These are phyloP conservation scores for Erysimum cheiranthoides DNA, from an alignment of 345 rosid genomes.

Conservation along the genomic window DNA sequence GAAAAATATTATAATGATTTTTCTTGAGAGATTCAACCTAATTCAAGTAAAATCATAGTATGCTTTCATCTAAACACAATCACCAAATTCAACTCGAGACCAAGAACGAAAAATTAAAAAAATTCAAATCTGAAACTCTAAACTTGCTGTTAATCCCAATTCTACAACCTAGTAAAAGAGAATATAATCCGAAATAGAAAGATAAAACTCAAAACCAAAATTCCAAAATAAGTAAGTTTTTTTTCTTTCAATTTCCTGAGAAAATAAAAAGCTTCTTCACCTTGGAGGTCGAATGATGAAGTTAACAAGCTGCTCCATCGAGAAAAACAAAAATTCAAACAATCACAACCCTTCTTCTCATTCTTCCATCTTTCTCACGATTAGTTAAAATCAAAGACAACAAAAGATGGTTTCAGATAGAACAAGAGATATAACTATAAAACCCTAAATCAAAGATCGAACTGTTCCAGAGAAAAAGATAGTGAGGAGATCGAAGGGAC, in stretches of 20 bases:
- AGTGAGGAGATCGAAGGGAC: conserved; percentile 36
- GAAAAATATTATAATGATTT: not conserved
- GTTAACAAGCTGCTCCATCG: conserved; percentile 68
- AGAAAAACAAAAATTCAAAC: not conserved
- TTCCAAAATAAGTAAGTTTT: not conserved
- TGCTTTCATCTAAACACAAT: not conserved
- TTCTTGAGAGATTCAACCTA: conserved; percentile 11
- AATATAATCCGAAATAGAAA: not conserved
- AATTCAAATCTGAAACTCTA: conserved; percentile 26
- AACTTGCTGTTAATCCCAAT: not conserved
- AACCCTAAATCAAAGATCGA: conserved; percentile 28
- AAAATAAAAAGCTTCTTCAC: conserved; percentile 53
- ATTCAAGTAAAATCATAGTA: conserved; percentile 11
- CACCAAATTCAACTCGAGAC: conserved; percentile 14
- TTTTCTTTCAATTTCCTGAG: not conserved
- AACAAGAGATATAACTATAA: not conserved
- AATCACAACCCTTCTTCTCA: conserved; percentile 33
- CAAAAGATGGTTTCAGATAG: not conserved
- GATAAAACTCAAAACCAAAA: conserved; percentile 1
- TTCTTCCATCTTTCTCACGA: conserved; percentile 11
- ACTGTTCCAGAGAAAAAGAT: conserved; percentile 29
- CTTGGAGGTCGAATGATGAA: conserved; percentile 98
- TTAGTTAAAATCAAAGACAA: not conserved
- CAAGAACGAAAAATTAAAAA: not conserved
- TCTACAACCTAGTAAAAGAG: conserved; percentile 21